Conservation (phyloP, 257 asterid species). For the Anisodus acutangulus region DNA sequence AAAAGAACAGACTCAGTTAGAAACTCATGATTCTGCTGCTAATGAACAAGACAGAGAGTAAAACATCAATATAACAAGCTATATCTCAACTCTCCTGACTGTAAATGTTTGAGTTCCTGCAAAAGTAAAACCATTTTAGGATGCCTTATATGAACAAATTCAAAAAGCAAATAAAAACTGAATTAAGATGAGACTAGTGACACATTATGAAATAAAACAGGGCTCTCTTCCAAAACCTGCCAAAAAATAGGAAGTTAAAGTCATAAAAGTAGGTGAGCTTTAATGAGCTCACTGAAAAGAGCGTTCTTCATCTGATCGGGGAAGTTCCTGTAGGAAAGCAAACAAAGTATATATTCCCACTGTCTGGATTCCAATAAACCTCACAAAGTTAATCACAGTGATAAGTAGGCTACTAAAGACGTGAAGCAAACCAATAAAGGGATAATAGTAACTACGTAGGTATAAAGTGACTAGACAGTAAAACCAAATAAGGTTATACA, state of each 20-base stretch:
- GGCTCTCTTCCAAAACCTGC: slow-evolving; percentile 51
- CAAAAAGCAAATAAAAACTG: slow-evolving; percentile 27
- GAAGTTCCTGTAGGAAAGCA: slow-evolving; percentile 26
- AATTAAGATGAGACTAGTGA: slow-evolving; percentile 24
- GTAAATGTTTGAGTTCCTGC: slow-evolving; percentile 66
- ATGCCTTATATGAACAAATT: slow-evolving; percentile 31
- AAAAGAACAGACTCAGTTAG: slow-evolving; percentile 29
- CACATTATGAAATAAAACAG: slow-evolving; percentile 25
- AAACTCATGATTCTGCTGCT: slow-evolving; percentile 27
- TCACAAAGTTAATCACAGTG: slow-evolving; percentile 5
- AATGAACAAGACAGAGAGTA: slow-evolving; percentile 26
- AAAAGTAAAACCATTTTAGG: slow-evolving; percentile 52
- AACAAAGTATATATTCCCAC: not conserved
- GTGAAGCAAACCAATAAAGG: not conserved
- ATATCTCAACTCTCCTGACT: slow-evolving; percentile 51
- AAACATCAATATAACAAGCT: slow-evolving; percentile 40
- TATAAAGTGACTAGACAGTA: slow-evolving; percentile 4
- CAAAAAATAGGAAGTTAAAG: slow-evolving; percentile 31
- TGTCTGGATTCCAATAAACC: not conserved
- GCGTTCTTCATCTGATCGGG: slow-evolving; percentile 34
- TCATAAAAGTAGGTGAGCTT: slow-evolving; percentile 33
- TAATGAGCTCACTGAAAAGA: slow-evolving; percentile 35
- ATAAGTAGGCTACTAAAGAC: not conserved
- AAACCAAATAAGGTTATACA: slow-evolving; percentile 5
- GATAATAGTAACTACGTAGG: not conserved